Evolutionary conservation across 805 yeast genomes (phyloP), one percentile per base, ranked within the genome.

Genomic region (Cyberlindnera bimundalis): DNA sequence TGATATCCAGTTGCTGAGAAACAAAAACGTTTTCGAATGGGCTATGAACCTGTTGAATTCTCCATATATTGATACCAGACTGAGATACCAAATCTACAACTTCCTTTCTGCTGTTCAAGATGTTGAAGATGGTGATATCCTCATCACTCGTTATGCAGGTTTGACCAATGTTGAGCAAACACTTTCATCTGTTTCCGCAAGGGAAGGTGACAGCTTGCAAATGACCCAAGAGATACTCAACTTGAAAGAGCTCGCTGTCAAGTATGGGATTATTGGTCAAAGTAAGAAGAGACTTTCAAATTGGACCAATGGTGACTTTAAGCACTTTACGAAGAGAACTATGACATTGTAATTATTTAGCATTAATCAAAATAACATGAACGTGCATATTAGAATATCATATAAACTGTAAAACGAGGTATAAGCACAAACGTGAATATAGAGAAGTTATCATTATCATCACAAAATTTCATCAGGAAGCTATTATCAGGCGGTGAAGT

Each of bases 21-120:
- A 64, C 35, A 71, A 66, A 40, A 81, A 79, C 6, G 70, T 83
- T 3, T 60, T 87, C 40, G 96, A 88, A 48, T 79, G 88, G 80
- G 47, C 76, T 2, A 50, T 83, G 54, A 78, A 79, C 43, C 61
- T 83, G 40, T 47, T 65, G 27, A 70, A 70, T 45, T 70, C 81
- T 6, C 80, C 83, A 25, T 78, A 70, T 49, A 44, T 70, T 18
- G 63, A 64, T 29, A 49, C 63, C 23, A 65, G 64, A 29, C 47
- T 78, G 29, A 68, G 67, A 32, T 58, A 61, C 3, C 58, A 64
- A 36, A 58, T 82, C 6, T 53, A 66, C 16, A 58, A 58, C 15
- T 59, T 81, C 8, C 37, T 82, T 4, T 67, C 66, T 45, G 65
- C 62, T n/a, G 53, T 81, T 1, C 77, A 76, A 49, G 59, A 62